Evolutionary conservation across 1,139 yeast species (phyloP), one percentile per base, ranked within the genome.

Genomic region (Geotrichum aggregatum): DNA sequence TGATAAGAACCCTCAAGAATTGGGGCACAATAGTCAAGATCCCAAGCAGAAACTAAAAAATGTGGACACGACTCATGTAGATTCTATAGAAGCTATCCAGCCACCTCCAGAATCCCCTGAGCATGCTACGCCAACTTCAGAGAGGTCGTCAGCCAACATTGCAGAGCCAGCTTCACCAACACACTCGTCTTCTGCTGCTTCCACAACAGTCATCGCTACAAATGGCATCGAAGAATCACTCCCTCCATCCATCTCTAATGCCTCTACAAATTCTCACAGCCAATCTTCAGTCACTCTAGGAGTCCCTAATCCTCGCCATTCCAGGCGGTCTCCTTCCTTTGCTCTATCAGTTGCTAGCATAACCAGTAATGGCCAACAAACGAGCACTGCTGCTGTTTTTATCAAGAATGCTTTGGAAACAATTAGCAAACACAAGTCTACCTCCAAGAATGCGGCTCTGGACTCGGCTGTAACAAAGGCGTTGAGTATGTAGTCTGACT

Each of bases 391-490:
- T 2, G 67, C 72, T 52, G 66, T 76, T 14, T 78, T 80, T 58
- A 71, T 80, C 49, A 75, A 72, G 58, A 69, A 70, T 44, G 76
- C 82, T 5, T 69, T 80, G 47, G 78, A 76, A 43, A 61, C 68
- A 6, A 75, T 80, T 52, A 63, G 71, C 22, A 64, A 68, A n/a
- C 71, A 77, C 47, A 77, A 76, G 54, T 82, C 79, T 41, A 76
- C 77, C 10, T 76, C 76, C 54, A 77, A 78, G 58, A 71, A 73
- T 53, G 70, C 74, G 7, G 68, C 71, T 3, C 64, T 80, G 43
- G 70, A 71, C 11, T 67, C 66, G 26, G 68, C 79, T 1, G 71
- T 75, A 10, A 66, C 70, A 38, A 73, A 71, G 49, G 78, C 77
- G 0, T 58, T 77, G 28, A 75, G 73, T 50, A 58, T 62, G 61